Conservation (phyloP, 1,284 basidiomycete species). For the Anthracocystis walkeri region DNA sequence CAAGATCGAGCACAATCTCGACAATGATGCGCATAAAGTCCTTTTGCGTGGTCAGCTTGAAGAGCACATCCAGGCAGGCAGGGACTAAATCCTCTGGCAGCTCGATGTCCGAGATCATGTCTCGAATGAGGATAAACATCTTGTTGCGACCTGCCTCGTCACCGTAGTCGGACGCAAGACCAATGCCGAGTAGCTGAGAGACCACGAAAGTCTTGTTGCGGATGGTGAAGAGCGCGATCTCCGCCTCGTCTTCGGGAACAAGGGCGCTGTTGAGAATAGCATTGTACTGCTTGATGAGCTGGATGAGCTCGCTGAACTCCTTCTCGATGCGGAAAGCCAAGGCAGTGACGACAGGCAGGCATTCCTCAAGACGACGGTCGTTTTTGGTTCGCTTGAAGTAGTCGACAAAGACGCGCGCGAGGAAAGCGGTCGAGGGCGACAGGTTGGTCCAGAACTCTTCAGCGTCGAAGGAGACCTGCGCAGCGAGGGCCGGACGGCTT, state of each 20-base stretch:
- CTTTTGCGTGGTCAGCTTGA: conserved; percentile 84
- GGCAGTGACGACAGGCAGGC: conserved; percentile 87
- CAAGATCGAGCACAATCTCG: conserved; percentile 80
- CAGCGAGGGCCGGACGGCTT: conserved; percentile 75
- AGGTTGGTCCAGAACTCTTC: conserved; percentile 82
- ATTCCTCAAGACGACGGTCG: conserved; percentile 78
- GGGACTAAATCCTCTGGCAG: conserved; percentile 84
- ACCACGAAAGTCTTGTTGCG: conserved; percentile 78
- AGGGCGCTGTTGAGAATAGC: conserved; percentile 28
- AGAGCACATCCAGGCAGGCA: conserved; percentile 85
- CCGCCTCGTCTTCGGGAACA: conserved; percentile 44
- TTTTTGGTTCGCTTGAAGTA: conserved; percentile 78
- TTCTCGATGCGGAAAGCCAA: conserved; percentile 88
- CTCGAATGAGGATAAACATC: conserved; percentile 76
- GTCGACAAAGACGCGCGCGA: conserved; percentile 86
- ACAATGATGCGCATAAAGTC: conserved; percentile 94
- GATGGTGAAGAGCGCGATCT: conserved; percentile 44
- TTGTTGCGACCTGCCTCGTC: conserved; percentile 95
- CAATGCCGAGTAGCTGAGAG: conserved; percentile 83
- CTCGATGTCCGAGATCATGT: conserved; percentile 78
- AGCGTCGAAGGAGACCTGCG: conserved; percentile 74
- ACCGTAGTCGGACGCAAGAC: conserved; percentile 86
- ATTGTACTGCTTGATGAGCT: conserved; percentile 54
- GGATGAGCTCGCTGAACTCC: conserved; percentile 68
- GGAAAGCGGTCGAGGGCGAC: conserved; percentile 83